phyloP scores from a whole-genome alignment of 1,284 basidiomycete genomes.

The Mycocalia duriaeana region DNA sequence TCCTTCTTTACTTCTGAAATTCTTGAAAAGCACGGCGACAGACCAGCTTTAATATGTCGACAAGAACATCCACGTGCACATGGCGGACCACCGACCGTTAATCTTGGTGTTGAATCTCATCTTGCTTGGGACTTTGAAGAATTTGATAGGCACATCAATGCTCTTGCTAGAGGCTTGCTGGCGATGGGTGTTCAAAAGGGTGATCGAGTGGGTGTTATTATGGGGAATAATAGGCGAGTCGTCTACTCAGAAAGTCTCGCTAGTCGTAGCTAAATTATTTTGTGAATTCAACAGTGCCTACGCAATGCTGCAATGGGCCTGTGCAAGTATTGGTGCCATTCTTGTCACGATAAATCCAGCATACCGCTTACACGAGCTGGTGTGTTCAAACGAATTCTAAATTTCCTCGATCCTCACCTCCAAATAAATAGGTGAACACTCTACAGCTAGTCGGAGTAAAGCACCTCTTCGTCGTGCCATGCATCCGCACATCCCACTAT shows the following conservation, averaged over 20 bases:
- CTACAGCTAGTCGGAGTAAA: constrained; percentile 66
- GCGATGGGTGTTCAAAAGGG: constrained; percentile 70
- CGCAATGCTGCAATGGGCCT: constrained; percentile 80
- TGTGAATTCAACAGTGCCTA: constrained; percentile 68
- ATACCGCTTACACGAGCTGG: constrained; percentile 69
- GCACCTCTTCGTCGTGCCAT: constrained; percentile 70
- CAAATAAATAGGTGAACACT: constrained; percentile 55
- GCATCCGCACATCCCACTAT: constrained; percentile 63
- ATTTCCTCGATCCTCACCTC: not conserved
- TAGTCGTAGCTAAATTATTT: no score
- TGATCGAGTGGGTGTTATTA: constrained; percentile 75
- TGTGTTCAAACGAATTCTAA: constrained; percentile 24
- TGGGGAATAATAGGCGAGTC: constrained; percentile 75
- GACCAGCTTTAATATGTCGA: constrained; percentile 64
- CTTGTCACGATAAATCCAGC: constrained; percentile 82
- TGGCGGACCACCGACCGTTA: constrained; percentile 50
- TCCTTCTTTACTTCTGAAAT: constrained; percentile 59
- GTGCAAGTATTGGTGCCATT: constrained; percentile 74
- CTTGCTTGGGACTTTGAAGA: constrained; percentile 75
- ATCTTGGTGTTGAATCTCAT: constrained; percentile 42
- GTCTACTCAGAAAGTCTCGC: no score
- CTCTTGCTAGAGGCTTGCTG: constrained; percentile 68
- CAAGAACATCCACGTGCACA: constrained; percentile 56
- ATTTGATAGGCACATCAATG: constrained; percentile 62
- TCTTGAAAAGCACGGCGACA: constrained; percentile 40